Evolutionary conservation across 768 basidiomycete genomes (phyloP), one percentile per base, ranked within the genome.

Genomic region (Auricularia sp.): DNA sequence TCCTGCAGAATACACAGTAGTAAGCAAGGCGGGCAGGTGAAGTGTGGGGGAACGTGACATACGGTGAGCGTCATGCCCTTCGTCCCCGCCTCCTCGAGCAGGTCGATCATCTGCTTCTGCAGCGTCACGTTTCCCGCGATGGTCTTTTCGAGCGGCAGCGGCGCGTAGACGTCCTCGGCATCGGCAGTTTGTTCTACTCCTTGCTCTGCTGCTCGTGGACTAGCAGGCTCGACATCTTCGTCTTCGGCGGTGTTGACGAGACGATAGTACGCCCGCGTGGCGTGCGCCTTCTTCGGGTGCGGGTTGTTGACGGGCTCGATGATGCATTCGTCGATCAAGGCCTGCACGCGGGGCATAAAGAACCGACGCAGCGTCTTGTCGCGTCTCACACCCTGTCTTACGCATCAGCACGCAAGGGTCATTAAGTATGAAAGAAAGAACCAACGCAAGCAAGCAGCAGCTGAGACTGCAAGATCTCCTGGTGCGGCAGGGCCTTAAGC

Each of bases 361-460:
- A 92, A 91, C 14, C 91, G 83, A n/a, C 91, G 83, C 68, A 92
- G 87, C 3, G 84, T 83, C 73, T 86, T 90, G 3, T 82, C 47
- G 47, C 47, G 14, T 18, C 21, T 5, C 11, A 51, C 47, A 18
- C 47, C n/a, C n/a, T n/a, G n/a, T n/a, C n/a, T n/a, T n/a, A n/a
- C n/a, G n/a, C n/a, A n/a, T n/a, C n/a, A n/a, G n/a, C n/a, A n/a
- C n/a, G n/a, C n/a, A n/a, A n/a, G n/a, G n/a, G n/a, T n/a, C n/a
- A n/a, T n/a, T n/a, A n/a, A n/a, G n/a, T n/a, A n/a, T n/a, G n/a
- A n/a, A n/a, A n/a, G n/a, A n/a, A n/a, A n/a, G n/a, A n/a, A n/a
- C n/a, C n/a, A n/a, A n/a, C n/a, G n/a, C n/a, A 54, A 11, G 33
- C 56, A 5, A 14, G 23, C 23, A 59, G 34, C 8, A 59, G 56